Evolutionary conservation across 176 grass and related monocot genomes (phyloP), one percentile per base, ranked within the genome.

Genomic region (Triticum timopheevii): DNA sequence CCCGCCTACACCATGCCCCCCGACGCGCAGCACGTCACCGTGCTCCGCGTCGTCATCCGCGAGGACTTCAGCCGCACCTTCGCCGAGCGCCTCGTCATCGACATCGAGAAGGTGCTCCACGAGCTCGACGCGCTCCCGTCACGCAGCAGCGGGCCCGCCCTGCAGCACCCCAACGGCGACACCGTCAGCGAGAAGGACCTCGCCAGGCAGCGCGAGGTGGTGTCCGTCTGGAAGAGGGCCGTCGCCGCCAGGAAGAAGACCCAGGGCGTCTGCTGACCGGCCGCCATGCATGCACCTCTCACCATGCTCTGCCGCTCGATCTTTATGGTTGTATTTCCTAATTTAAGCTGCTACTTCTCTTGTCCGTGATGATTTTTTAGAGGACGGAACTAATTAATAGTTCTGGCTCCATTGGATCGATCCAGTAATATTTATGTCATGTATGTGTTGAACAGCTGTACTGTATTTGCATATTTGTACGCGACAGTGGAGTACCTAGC

Each of bases 11-110:
- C 92, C 50, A 97, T 97, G 95, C 92, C 95, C 5, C 82, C 95
- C 1, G 88, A 95, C 74, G 95, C 95, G 67, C 92, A 93, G 87
- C 86, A 97, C 75, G 72, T 97, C 39, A 91, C 90, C 0, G 95
- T 97, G 10, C 87, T 97, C 79, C 88, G 95, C 59, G 90, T 97
- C 0, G 95, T 97, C 19, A 81, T 97, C 77, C 92, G 92, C 0
- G 95, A 97, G 81, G 95, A 97, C 81, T 97, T 95, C 67, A 97
- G 95, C 90, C 91, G 92, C 64, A 97, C 95, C 58, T 83, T 97
- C 80, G 95, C 95, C 2, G 95, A 97, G 87, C 90, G 95, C 66
- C 89, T 97, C 10, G 95, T 95, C 50, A 33, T 87, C 33, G 92
- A 97, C 83, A 85, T 97, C 73, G 64, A 86, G 84, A 95, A 90